Evolutionary conservation across 805 yeast genomes (phyloP), one percentile per base, ranked within the genome.

Genomic region (Schwanniomyces polymorphus): DNA sequence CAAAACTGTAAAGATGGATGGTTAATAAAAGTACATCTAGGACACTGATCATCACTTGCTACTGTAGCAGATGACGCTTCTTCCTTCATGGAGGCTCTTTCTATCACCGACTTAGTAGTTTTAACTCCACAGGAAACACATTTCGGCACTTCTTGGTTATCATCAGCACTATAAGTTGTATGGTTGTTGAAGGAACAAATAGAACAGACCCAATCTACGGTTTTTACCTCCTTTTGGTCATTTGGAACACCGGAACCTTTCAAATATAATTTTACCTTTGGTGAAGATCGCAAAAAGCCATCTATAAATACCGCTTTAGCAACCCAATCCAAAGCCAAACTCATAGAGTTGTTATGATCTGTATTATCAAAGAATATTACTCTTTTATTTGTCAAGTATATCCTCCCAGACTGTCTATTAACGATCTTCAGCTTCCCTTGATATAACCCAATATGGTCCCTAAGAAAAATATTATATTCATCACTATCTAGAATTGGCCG

Each of bases 1-100:
- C 99, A 92, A 51, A 74, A 75, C 31, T 74, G 65, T 74, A 92
- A 72, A 2, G 88, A 81, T 0, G 91, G 87, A 63, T 91, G 97
- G 61, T 92, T 94, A 10, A 81, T 68, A 58, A 91, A 92, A 0
- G 98, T 88, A 55, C 96, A 88, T 42, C 63, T 67, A 0, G 78
- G 75, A 49, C 85, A 80, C 50, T 69, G 74, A 29, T 72, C 72
- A 17, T 45, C 49, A 7, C 53, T 46, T 12, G 43, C 33, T 3
- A 33, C 40, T 16, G 14, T 9, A 14, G 27, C 14, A 10, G 37
- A 43, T 18, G n/a, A 6, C 21, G 31, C 17, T 21, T 37, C 37
- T 14, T 25, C 31, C 26, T 29, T 38, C n/a, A 14, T 25, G 7
- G 27, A 16, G 2, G 65, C 35, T 48, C 43, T 25, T 10, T 21